Evolutionary conservation across 1,139 yeast genomes (phyloP).

Genomic region (Sugiyamaella neomexicana): DNA sequence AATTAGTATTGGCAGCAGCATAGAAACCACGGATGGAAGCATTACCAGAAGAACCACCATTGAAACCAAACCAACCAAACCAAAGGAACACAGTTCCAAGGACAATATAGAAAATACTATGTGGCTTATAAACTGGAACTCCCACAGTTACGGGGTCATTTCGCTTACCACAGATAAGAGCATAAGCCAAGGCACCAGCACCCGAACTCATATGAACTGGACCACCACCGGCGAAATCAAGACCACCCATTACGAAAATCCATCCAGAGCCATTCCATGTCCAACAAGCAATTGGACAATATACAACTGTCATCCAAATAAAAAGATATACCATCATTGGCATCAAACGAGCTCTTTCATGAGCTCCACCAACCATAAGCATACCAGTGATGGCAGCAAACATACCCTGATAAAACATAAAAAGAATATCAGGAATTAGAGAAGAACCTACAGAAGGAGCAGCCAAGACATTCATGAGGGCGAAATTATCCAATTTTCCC

Average conservation of each 20-base stretch:
- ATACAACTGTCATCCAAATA: slow-evolving; percentile 93
- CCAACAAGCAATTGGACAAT: slow-evolving; percentile 96
- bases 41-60: slow-evolving; percentile 95
- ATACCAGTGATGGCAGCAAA: slow-evolving; percentile 90
- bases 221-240: slow-evolving; percentile 98
- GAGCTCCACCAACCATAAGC: slow-evolving; percentile 95
- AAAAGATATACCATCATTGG: slow-evolving; percentile 95
- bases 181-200: slow-evolving; percentile 90
- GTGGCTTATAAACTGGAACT: slow-evolving; percentile 82
- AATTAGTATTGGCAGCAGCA: slow-evolving; percentile 86
- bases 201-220: slow-evolving; percentile 97
- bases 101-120: slow-evolving; percentile 69
- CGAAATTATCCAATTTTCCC: slow-evolving; percentile 79
- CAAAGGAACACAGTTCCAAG: slow-evolving; percentile 91
- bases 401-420: slow-evolving; percentile 92
- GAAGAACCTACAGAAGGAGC: slow-evolving; percentile 65
- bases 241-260: slow-evolving; percentile 76
- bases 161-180: slow-evolving; percentile 88
- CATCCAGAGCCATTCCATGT: slow-evolving; percentile 94
- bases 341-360: slow-evolving; percentile 94
- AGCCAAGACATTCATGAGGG: slow-evolving; percentile 76
- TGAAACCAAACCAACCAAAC: slow-evolving; percentile 99
- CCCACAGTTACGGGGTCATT: slow-evolving; percentile 61
- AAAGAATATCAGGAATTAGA: slow-evolving; percentile 80
- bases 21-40: slow-evolving; percentile 90